Conservation (phyloP, 2,329 filamentous ascomycete genomes). For the Orbilia ellipsospora region DNA sequence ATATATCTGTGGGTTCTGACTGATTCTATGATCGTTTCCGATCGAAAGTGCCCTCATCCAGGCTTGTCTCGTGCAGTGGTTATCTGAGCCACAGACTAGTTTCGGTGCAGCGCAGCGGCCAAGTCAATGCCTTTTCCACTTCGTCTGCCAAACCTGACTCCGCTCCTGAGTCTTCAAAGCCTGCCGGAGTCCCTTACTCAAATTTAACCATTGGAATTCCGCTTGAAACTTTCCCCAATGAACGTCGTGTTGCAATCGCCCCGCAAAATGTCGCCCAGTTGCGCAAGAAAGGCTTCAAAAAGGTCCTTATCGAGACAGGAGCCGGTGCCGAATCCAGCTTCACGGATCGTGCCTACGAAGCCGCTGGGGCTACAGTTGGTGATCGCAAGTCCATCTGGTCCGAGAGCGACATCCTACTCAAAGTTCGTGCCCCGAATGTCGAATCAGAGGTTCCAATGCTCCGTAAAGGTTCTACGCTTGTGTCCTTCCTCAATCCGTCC, state of each 20-base stretch:
- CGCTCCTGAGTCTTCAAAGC: conserved; percentile 25
- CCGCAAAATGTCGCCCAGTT: conserved; percentile 84
- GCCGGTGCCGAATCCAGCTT: conserved; percentile 84
- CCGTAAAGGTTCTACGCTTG: conserved; percentile 76
- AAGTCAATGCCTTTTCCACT: conserved; percentile 41
- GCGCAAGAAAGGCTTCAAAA: conserved; percentile 84
- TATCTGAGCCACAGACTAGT: conserved; percentile 37
- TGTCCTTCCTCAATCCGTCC: conserved; percentile 84
- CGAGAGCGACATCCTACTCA: conserved; percentile 81
- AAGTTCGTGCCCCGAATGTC: conserved; percentile 79
- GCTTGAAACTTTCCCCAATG: conserved; percentile 79
- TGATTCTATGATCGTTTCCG: conserved; percentile 7
- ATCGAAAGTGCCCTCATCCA: conserved; percentile 37
- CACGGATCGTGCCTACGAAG: conserved; percentile 78
- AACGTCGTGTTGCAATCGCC: conserved; percentile 85
- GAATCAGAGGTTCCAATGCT: conserved; percentile 76
- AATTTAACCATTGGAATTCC: conserved; percentile 82
- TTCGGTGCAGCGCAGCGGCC: conserved; percentile 7
- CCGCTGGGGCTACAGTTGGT: conserved; percentile 81
- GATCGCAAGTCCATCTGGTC: conserved; percentile 77
- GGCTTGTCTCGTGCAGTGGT: conserved; percentile 35
- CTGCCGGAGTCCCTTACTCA: conserved; percentile 69
- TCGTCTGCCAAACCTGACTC: conserved; percentile 32
- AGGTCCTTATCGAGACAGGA: conserved; percentile 80
- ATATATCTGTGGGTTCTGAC: background rate